Evolutionary conservation across 2,329 filamentous ascomycete species (phyloP).

Genomic region (Diaporthe citriasiana): DNA sequence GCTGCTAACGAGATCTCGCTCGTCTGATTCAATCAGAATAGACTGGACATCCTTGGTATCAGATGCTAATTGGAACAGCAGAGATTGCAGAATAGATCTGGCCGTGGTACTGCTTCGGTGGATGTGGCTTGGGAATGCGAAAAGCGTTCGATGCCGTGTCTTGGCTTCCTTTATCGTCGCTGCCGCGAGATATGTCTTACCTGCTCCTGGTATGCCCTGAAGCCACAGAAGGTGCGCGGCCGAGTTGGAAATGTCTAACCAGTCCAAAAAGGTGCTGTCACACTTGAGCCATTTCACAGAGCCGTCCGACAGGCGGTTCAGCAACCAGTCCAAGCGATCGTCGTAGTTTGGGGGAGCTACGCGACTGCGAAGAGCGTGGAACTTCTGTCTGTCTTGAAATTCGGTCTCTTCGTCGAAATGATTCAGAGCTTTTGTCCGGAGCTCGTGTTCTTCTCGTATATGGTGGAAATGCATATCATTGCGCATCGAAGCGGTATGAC

Average conservation of each 20-base stretch:
- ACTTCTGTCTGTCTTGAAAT: neutral
- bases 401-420: neutral
- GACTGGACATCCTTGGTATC: neutral
- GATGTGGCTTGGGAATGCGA: neutral
- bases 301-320: neutral
- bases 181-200: neutral
- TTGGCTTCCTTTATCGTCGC: neutral
- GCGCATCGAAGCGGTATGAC: neutral
- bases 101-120: neutral
- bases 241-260: neutral
- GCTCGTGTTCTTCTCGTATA: neutral
- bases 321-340: neutral
- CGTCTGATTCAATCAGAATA: neutral
- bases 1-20: neutral
- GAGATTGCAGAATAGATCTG: neutral
- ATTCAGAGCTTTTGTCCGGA: neutral
- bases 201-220: neutral
- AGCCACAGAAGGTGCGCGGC: neutral
- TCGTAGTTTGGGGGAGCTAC: neutral
- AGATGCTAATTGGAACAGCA: neutral
- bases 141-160: neutral
- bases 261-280: neutral
- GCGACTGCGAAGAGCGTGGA: neutral
- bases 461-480: neutral
- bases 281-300: neutral